Evolutionary conservation across 805 yeast species (phyloP).

Genomic region (Metschnikowia continentalis): DNA sequence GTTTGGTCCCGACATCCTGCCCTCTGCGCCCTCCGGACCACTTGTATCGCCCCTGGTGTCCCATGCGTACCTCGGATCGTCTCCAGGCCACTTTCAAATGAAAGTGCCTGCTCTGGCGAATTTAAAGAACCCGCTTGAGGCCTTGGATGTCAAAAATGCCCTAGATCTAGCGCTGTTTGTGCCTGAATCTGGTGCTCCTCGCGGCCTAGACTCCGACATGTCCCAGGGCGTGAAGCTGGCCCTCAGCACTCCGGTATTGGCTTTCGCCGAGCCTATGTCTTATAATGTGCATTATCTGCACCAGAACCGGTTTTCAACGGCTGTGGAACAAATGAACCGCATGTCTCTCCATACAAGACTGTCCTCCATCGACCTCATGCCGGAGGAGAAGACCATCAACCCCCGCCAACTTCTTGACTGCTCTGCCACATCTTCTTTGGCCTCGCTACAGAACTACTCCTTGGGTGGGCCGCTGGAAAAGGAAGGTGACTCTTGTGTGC

Average conservation of each 20-base stretch:
- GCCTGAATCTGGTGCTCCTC: neutral
- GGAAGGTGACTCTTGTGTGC: neutral
- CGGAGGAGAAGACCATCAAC: conserved; percentile 28
- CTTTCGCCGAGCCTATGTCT: conserved; percentile 9
- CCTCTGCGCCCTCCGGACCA: neutral
- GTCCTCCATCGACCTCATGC: conserved; percentile 10
- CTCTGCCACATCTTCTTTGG: neutral
- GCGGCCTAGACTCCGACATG: neutral
- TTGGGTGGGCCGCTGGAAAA: neutral
- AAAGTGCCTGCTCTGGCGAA: neutral
- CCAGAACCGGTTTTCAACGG: conserved; percentile 14
- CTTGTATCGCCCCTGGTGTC: neutral
- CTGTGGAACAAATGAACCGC: conserved; percentile 25
- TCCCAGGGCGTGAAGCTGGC: neutral
- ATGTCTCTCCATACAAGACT: conserved; percentile 18
- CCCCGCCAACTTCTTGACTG: conserved; percentile 25
- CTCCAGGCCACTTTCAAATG: neutral
- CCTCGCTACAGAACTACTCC: neutral
- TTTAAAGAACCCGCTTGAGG: neutral
- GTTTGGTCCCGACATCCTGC: neutral
- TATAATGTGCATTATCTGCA: conserved; percentile 11
- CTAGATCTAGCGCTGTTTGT: neutral
- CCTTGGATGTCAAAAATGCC: neutral
- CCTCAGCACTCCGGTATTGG: conserved; percentile 8
- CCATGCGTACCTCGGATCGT: neutral